phyloP scores from a whole-genome alignment of 805 yeast species.

The Pichia ethanolica region DNA sequence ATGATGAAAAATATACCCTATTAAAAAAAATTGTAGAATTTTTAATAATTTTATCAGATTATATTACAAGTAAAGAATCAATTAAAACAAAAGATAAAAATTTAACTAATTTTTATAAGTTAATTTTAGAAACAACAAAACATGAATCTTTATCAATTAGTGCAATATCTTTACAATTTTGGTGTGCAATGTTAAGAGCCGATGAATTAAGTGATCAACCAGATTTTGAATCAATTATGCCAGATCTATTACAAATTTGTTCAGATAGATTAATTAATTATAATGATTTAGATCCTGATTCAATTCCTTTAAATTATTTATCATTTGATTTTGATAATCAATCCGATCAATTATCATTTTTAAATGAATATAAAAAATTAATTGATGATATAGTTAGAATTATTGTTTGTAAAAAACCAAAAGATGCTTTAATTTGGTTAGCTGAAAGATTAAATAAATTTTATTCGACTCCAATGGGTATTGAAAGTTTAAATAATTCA shows the following conservation, averaged over 20 bases:
- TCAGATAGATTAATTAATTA: constrained; percentile 75
- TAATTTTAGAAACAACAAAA: constrained; percentile 73
- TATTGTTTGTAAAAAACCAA: constrained; percentile 77
- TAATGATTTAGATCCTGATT: constrained; percentile 57
- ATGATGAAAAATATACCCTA: constrained; percentile 69
- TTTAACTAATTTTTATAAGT: constrained; percentile 56
- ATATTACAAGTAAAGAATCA: constrained; percentile 34
- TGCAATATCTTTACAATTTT: constrained; percentile 84
- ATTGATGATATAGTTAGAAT: constrained; percentile 88
- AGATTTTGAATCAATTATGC: constrained; percentile 48
- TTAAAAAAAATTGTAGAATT: constrained; percentile 88
- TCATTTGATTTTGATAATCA: constrained; percentile 85
- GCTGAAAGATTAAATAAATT: constrained; percentile 64
- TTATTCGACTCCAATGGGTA: constrained; percentile 65
- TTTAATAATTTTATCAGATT: constrained; percentile 81
- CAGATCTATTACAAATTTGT: constrained; percentile 65
- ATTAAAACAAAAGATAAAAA: constrained; percentile 46
- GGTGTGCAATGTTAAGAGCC: constrained; percentile 84
- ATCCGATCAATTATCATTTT: constrained; percentile 70
- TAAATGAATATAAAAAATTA: constrained; percentile 72
- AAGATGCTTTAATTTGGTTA: constrained; percentile 75
- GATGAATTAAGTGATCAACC: constrained; percentile 61
- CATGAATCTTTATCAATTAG: constrained; percentile 86
- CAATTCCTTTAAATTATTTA: constrained; percentile 55
- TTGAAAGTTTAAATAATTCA: constrained; percentile 47